These are phyloP conservation scores for Persicaria tinctoria DNA, from an alignment of 148 eudicot species.

Conservation along the genomic window DNA sequence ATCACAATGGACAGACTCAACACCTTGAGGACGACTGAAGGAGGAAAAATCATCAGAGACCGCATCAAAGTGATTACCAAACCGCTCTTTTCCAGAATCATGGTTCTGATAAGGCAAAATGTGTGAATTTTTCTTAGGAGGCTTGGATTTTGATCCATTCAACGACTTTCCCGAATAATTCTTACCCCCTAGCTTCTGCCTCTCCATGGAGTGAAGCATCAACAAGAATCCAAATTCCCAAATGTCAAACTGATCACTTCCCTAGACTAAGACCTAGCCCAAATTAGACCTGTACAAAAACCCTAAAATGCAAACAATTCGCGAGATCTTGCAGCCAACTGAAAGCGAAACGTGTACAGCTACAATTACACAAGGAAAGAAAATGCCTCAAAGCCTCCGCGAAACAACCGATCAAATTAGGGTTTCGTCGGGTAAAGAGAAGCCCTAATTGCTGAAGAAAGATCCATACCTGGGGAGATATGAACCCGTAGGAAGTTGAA, in stretches of 20 bases:
- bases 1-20: slow-evolving; percentile 4
- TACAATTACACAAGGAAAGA: background rate
- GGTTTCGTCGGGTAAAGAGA: background rate
- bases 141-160: slow-evolving; percentile 34
- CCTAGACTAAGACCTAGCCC: background rate
- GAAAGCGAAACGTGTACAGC: background rate
- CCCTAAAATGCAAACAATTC: background rate
- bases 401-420: background rate
- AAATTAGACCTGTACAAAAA: background rate
- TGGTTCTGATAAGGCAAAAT: slow-evolving; percentile 21
- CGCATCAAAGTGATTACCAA: slow-evolving; percentile 22
- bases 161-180: background rate
- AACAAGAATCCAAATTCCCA: background rate
- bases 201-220: background rate
- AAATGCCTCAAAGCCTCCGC: background rate
- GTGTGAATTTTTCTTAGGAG: slow-evolving; percentile 10
- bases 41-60: slow-evolving; percentile 34
- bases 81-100: slow-evolving; percentile 18
- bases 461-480: background rate
- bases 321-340: background rate
- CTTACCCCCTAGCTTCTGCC: background rate
- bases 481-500: background rate
- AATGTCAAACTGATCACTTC: background rate
- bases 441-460: background rate
- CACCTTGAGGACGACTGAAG: slow-evolving; percentile 21